Percentiles rank a stretch among this genome's conserved stretches.
Conservation (phyloP, 495 filamentous ascomycete species). For the Letharia columbiana region DNA sequence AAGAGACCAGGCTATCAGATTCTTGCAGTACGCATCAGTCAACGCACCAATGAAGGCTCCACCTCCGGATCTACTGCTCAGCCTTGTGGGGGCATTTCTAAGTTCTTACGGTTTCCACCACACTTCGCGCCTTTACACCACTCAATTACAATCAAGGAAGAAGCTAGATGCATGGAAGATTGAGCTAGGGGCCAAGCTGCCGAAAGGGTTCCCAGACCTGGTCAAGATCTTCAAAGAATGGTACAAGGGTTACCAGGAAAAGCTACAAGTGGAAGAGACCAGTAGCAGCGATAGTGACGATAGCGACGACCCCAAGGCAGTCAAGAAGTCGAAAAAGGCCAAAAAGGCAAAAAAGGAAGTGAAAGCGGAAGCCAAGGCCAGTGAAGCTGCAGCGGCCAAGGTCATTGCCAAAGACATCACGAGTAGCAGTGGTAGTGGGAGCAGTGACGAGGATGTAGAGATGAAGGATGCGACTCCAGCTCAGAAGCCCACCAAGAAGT, state of each 20-base stretch:
- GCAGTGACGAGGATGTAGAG: slow-evolving; percentile 15
- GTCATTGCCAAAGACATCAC: slow-evolving; percentile 17
- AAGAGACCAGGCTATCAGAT: slow-evolving; percentile 23
- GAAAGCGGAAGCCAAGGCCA: slow-evolving; percentile 14
- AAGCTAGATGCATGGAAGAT: slow-evolving; percentile 33
- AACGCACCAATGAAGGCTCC: slow-evolving; percentile 24
- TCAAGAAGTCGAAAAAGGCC: slow-evolving; percentile 20
- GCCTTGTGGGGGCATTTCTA: slow-evolving; percentile 59
- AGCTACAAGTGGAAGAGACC: slow-evolving; percentile 29
- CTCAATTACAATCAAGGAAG: slow-evolving; percentile 45
- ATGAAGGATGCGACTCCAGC: slow-evolving; percentile 28
- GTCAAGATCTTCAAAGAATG: slow-evolving; percentile 44
- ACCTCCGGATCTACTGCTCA: slow-evolving; percentile 51
- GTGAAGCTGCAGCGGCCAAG: slow-evolving; percentile 8
- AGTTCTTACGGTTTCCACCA: slow-evolving; percentile 53
- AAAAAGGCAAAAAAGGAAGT: slow-evolving; percentile 14
- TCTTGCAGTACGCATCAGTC: slow-evolving; percentile 22
- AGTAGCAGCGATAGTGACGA: slow-evolving; percentile 36
- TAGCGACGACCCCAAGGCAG: slow-evolving; percentile 20
- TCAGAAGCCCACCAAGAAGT: slow-evolving; percentile 23
- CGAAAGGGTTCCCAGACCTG: slow-evolving; percentile 38
- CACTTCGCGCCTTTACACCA: slow-evolving; percentile 49
- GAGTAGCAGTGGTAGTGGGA: slow-evolving; percentile 22
- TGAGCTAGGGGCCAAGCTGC: slow-evolving; percentile 25
- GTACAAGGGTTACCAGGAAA: slow-evolving; percentile 31